Conservation (phyloP, 148 eudicot species). For the Spergularia bocconei region DNA sequence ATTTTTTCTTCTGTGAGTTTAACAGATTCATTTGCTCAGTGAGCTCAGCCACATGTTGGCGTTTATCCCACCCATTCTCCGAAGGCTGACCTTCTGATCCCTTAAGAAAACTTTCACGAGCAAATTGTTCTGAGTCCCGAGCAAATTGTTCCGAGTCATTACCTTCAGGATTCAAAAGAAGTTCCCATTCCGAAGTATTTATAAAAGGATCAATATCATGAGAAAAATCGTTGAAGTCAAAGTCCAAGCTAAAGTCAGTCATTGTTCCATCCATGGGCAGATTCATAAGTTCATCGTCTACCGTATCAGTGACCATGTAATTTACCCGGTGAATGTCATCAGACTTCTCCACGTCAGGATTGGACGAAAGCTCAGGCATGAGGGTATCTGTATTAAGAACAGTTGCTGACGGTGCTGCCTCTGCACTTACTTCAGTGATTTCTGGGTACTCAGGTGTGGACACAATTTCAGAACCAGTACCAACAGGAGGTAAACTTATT, state of each 20-base stretch:
- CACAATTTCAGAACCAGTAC: constrained; percentile 31
- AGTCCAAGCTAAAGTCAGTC: constrained; percentile 22
- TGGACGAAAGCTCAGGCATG: constrained; percentile 31
- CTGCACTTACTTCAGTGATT: constrained; percentile 21
- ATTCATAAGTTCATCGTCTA: constrained; percentile 38
- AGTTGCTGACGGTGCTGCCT: constrained; percentile 27
- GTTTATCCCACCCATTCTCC: constrained; percentile 52
- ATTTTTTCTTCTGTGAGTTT: constrained; percentile 39
- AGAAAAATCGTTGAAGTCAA: constrained; percentile 36
- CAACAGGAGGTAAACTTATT: constrained; percentile 28
- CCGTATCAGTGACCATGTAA: constrained; percentile 28
- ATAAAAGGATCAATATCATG: constrained; percentile 37
- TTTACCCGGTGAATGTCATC: constrained; percentile 26
- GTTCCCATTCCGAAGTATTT: constrained; percentile 42
- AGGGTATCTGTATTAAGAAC: constrained; percentile 23
- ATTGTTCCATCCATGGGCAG: constrained; percentile 27
- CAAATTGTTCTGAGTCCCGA: constrained; percentile 34
- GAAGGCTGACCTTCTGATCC: constrained; percentile 39
- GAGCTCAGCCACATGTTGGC: constrained; percentile 58
- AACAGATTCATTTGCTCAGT: constrained; percentile 78
- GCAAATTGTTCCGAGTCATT: constrained; percentile 39
- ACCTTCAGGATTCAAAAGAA: constrained; percentile 33
- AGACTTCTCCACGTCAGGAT: constrained; percentile 34
- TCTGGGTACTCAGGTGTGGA: constrained; percentile 27
- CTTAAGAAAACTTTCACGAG: constrained; percentile 30